Evolutionary conservation across 345 rosid species (phyloP).

Genomic region (Aquilaria malaccensis): DNA sequence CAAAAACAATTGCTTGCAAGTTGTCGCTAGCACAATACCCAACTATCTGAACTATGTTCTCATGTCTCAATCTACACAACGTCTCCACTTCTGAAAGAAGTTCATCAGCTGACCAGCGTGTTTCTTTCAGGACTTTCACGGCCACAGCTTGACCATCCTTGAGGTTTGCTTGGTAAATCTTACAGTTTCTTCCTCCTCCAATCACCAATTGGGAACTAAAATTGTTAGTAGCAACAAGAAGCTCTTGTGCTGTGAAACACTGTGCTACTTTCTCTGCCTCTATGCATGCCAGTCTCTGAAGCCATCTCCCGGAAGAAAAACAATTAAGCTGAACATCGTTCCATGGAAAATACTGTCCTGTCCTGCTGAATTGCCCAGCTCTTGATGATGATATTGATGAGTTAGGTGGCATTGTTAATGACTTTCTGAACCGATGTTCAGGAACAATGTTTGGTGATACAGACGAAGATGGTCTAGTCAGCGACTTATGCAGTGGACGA

Average conservation of each 20-base stretch:
- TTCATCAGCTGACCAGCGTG: constrained; percentile 21
- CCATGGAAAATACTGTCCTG: too few relatives aligned
- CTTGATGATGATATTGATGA: constrained; percentile 7
- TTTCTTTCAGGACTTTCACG: constrained; percentile 28
- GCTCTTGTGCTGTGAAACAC: constrained; percentile 22
- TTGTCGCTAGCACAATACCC: constrained; percentile 25
- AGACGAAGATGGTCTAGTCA: constrained; percentile 16
- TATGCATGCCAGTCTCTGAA: constrained; percentile 6
- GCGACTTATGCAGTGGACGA: constrained; percentile 14
- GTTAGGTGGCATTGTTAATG: constrained; percentile 16
- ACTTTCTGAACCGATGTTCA: constrained; percentile 6
- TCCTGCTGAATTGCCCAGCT: too few relatives aligned
- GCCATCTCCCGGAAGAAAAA: constrained; percentile 1
- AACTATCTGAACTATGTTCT: constrained; percentile 27
- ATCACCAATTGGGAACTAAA: constrained; percentile 26
- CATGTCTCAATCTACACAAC: constrained; percentile 19
- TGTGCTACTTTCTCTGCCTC: constrained; percentile 10
- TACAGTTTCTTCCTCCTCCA: constrained; percentile 27
- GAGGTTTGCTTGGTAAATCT: constrained; percentile 23
- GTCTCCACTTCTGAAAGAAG: constrained; percentile 30
- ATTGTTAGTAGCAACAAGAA: constrained; percentile 17
- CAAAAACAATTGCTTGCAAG: constrained; percentile 27
- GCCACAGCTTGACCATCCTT: constrained; percentile 25
- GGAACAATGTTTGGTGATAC: constrained; percentile 3
- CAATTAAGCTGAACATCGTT: too few relatives aligned